Conservation (phyloP, 148 eudicot species). For the Rhododendron williamsianum region DNA sequence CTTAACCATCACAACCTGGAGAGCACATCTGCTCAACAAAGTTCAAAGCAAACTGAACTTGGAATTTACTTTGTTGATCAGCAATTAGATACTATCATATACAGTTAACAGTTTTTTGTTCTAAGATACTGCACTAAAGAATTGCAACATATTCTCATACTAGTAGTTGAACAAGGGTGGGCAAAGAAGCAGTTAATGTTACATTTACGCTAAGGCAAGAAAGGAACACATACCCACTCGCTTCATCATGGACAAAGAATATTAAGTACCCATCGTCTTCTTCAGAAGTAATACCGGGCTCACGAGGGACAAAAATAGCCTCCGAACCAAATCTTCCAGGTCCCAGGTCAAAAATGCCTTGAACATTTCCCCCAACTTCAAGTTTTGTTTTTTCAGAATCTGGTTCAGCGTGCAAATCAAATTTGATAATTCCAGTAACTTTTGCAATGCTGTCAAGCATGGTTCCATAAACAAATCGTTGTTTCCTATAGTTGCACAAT, state of each 20-base stretch:
- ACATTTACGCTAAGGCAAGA: neutral
- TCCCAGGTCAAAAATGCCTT: constrained; percentile 80
- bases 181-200: neutral
- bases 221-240: constrained; percentile 48
- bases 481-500: constrained; percentile 49
- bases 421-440: constrained; percentile 75
- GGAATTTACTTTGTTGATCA: neutral
- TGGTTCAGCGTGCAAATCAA: constrained; percentile 86
- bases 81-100: neutral
- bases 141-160: neutral
- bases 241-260: constrained; percentile 86
- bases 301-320: constrained; percentile 79
- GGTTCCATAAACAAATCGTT: constrained; percentile 80
- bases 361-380: constrained; percentile 81
- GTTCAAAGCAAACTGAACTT: neutral
- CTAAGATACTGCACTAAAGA: neutral
- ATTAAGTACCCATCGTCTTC: constrained; percentile 98
- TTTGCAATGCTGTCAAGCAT: constrained; percentile 66
- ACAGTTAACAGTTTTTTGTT: neutral
- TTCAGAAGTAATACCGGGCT: constrained; percentile 53
- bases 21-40: neutral
- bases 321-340: constrained; percentile 90
- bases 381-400: constrained; percentile 58
- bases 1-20: neutral
- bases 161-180: neutral